Conservation (phyloP, 306 rosid genomes). For the Medicago lupulina region DNA sequence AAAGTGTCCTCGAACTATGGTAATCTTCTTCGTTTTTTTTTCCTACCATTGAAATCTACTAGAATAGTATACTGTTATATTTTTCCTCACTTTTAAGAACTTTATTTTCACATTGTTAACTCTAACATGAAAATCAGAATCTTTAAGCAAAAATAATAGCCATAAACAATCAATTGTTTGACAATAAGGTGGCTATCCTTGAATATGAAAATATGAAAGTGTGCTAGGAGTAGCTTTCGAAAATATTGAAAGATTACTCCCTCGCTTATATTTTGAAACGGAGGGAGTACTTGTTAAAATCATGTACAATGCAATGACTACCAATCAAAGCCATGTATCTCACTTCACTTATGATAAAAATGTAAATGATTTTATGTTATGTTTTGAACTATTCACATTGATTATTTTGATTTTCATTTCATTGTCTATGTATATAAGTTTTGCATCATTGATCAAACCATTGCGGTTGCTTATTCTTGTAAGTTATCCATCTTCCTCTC, state of each 20-base stretch:
- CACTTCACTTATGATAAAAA: conserved; percentile 24
- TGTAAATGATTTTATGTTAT: conserved; percentile 36
- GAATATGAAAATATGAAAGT: conserved; percentile 37
- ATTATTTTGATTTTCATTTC: neutral
- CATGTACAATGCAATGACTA: conserved; percentile 37
- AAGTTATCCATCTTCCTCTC: conserved; percentile 47
- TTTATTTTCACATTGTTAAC: neutral
- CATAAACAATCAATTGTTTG: conserved; percentile 47
- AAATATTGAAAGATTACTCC: conserved; percentile 39
- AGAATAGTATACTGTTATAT: neutral
- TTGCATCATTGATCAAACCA: conserved; percentile 47
- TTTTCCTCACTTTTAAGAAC: neutral
- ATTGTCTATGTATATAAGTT: conserved; percentile 19
- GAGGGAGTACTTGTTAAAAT: conserved; percentile 42
- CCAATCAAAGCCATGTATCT: conserved; percentile 9
- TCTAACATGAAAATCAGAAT: conserved; percentile 41
- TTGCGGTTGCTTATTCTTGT: conserved; percentile 47
- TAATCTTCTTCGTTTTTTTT: conserved; percentile 14
- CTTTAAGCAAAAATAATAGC: conserved; percentile 46
- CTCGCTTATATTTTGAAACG: too few relatives aligned
- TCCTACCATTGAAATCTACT: neutral
- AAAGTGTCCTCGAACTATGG: conserved; percentile 37
- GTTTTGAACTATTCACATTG: conserved; percentile 2
- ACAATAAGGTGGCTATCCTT: conserved; percentile 40
- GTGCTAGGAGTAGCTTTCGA: conserved; percentile 29